Evolutionary conservation across 2,329 filamentous ascomycete genomes (phyloP), one percentile per base, ranked within the genome.

Genomic region (Cytospora paraplurivora): DNA sequence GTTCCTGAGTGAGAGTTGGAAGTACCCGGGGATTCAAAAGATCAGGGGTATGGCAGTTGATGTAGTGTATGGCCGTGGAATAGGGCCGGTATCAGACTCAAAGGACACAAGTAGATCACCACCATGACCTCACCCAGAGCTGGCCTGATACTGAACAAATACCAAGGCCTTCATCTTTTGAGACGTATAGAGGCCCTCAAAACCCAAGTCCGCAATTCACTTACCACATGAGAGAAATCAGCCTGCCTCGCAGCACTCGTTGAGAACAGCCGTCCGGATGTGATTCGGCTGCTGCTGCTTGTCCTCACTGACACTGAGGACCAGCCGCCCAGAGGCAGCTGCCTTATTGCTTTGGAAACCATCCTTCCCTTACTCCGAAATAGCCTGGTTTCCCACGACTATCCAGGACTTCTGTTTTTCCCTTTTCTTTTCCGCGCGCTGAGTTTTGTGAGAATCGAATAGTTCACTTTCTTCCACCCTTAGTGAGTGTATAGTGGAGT

Each of bases 171-270:
- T 15, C 15, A 1, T 27, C 32, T 35, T 44, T 47, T 32, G 34
- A 19, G 58, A 21, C 21, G n/a, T 8, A 21, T 3, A 49, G 21
- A 21, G 15, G 37, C 32, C 32, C 7, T 37, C 7, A 6, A 12
- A 27, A 2, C 17, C 33, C 32, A 13, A n/a, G 1, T 56, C 13
- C n/a, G 13, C 3, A 27, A 33, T 19, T 3, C 8, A 71, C 77
- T 71, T 73, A 80, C 77, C n/a, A 74, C 75, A 67, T 82, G 79
- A 1, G 79, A 79, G 58, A 81, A 82, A 69, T 82, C 79, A 15
- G 76, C 77, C 7, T 63, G 67, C 0, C 62, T 63, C 7, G 70
- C 62, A 5, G 73, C 44, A 8, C 75, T 76, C 8, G 73, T 72
- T 52, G 77, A 79, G 60, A 81, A 81, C 17, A 61, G 37, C 37